These are phyloP conservation scores for Hylodesmum podocarpum DNA, from an alignment of 306 rosid species.

Conservation along the genomic window DNA sequence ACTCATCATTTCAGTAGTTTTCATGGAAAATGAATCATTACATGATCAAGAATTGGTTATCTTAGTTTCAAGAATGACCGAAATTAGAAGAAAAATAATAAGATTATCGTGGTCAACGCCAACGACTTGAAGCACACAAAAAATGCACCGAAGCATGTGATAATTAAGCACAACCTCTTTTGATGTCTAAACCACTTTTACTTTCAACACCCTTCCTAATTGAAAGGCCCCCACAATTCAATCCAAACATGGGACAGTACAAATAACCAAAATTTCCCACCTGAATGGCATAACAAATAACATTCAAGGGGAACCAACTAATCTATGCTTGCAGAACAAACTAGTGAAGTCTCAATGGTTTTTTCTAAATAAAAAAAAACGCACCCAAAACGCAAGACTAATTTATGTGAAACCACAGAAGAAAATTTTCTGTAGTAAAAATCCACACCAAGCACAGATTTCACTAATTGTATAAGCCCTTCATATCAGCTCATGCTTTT, in stretches of 20 bases:
- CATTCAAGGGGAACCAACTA: constrained; percentile 58
- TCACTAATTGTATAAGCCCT: constrained; percentile 24
- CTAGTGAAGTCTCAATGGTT: constrained; percentile 37
- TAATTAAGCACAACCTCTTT: constrained; percentile 8
- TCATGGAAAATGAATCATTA: background rate
- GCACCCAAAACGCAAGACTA: constrained; percentile 45
- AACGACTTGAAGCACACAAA: background rate
- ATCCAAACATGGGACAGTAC: constrained; percentile 39
- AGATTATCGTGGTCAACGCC: background rate
- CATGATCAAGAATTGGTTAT: background rate
- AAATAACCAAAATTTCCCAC: constrained; percentile 64
- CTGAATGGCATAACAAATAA: constrained; percentile 63
- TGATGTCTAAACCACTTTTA: constrained; percentile 22
- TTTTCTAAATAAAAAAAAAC: constrained; percentile 35
- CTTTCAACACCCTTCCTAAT: constrained; percentile 26
- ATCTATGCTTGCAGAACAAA: constrained; percentile 44
- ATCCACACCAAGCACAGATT: constrained; percentile 39
- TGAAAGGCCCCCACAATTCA: constrained; percentile 38
- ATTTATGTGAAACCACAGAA: constrained; percentile 37
- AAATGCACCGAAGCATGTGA: background rate
- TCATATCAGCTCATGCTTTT: constrained; percentile 17
- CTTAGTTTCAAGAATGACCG: background rate
- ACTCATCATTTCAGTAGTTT: background rate
- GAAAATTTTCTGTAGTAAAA: constrained; percentile 40
- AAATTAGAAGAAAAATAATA: background rate